Evolutionary conservation across 306 rosid species (phyloP).

Genomic region (Datisca glomerata): DNA sequence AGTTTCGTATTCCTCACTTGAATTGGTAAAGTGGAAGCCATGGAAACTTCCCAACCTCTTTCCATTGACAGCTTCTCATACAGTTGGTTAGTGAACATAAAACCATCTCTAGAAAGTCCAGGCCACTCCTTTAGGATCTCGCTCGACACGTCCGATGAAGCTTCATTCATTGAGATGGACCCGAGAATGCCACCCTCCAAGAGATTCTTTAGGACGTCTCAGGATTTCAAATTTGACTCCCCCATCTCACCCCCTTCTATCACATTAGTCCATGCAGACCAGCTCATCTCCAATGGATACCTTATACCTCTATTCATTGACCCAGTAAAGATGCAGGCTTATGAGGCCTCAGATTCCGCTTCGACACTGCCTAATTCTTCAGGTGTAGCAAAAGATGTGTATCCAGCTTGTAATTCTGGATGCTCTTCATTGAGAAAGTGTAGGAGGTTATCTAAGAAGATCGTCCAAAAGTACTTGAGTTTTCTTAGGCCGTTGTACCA

Average conservation of each 20-base stretch:
- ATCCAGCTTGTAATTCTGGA: slow-evolving; percentile 23
- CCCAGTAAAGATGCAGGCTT: slow-evolving; percentile 48
- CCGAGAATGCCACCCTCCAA: slow-evolving; percentile 87
- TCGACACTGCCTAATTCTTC: slow-evolving; percentile 25
- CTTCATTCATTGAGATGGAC: slow-evolving; percentile 96
- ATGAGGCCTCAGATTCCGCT: slow-evolving; percentile 23
- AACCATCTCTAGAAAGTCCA: slow-evolving; percentile 64
- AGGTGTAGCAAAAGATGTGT: slow-evolving; percentile 20
- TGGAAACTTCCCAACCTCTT: slow-evolving; percentile 81
- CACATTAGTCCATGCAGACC: slow-evolving; percentile 79
- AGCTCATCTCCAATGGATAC: slow-evolving; percentile 83
- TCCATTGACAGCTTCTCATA: slow-evolving; percentile 93
- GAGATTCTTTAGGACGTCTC: slow-evolving; percentile 58
- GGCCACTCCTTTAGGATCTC: slow-evolving; percentile 54
- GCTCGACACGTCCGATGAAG: slow-evolving; percentile 66
- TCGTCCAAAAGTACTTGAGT: slow-evolving; percentile 60
- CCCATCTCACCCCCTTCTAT: slow-evolving; percentile 51
- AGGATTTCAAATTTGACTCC: slow-evolving; percentile 79
- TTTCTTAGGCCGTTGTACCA: slow-evolving; percentile 67
- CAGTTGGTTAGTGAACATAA: slow-evolving; percentile 87
- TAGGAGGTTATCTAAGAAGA: slow-evolving; percentile 50
- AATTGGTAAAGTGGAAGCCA: slow-evolving; percentile 24
- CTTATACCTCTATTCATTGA: slow-evolving; percentile 69
- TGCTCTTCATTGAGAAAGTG: slow-evolving; percentile 56
- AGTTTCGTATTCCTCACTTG: slow-evolving; percentile 10